Base-by-base conservation (phyloP, 768 basidiomycete genomes). In the Amyloporia xantha region DNA sequence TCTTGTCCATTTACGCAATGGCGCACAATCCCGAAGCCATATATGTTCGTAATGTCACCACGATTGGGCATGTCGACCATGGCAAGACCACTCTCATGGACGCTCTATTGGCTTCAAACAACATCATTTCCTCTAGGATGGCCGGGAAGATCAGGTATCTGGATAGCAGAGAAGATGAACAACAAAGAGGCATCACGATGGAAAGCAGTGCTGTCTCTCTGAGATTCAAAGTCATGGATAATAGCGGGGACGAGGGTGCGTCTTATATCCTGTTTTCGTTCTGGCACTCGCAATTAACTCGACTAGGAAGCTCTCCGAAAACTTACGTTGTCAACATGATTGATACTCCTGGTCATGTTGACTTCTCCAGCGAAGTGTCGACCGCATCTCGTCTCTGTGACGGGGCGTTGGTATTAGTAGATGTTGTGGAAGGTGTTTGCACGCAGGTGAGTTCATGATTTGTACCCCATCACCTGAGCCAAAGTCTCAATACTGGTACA, bases 181-280 rank as follows among this genome's bases (percentile, higher is more conserved):
- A 97, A 59, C 86, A 98, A 67, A 73, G 96, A 43, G 96, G 96
- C 2, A 99, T 99, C 52, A 98, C 96, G 0, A 98, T 99, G 96
- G 94, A 99, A 68, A 91, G 90, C 55, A 93, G 90, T 64, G 94
- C 96, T 0, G 86, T 98, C 5, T 92, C 89, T 3, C 71, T 97
- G 47, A 78, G 81, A 53, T 99, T 96, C 60, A 85, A 88, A 54
- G 88, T 91, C 48, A 75, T 81, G 68, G 82, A 82, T 30, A 72
- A 70, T 44, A 65, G 62, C 30, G 57, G 59, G 20, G 66, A 75
- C 30, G 82, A 76, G 67, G 82, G 90, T 88, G 64, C 53, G 78
- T 67, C 45, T 30, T n/a, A n/a, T 37, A 33, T 39, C 13, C 38
- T 36, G 46, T 47, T 46, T 44, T 46, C 12, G n/a, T 35, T 47